Evolutionary conservation across 331 rosid genomes (phyloP).

Genomic region (Cydonia oblonga): DNA sequence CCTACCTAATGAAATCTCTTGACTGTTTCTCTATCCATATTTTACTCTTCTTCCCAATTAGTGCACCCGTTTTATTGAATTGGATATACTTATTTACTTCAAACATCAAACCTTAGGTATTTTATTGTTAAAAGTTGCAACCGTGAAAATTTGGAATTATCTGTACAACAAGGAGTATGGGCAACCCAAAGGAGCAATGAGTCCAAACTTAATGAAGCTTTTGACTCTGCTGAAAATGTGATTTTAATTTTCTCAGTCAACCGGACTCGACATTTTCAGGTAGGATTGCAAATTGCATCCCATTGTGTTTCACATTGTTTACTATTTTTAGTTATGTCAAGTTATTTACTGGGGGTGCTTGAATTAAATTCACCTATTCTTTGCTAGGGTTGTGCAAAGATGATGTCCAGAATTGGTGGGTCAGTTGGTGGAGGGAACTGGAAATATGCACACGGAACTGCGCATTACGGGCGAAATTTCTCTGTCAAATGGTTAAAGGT

Average conservation of each 20-base stretch:
- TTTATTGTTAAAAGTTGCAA: conserved; percentile 99
- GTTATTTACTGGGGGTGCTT: neutral
- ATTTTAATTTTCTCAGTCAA: conserved; percentile 95
- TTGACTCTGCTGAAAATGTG: conserved; percentile 90
- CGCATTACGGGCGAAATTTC: conserved; percentile 95
- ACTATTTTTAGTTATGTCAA: neutral
- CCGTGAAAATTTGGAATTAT: conserved; percentile 97
- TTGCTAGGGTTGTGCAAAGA: conserved; percentile 97
- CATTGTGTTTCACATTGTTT: conserved; percentile 2
- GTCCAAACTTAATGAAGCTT: conserved; percentile 95
- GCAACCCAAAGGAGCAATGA: conserved; percentile 99
- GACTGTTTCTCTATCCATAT: neutral
- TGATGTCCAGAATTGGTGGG: conserved; percentile 97
- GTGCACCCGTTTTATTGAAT: neutral
- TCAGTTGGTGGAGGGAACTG: conserved; percentile 96
- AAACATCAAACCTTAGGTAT: conserved; percentile 61
- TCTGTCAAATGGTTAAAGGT: conserved; percentile 96
- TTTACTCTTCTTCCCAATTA: neutral
- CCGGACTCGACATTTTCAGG: conserved; percentile 99
- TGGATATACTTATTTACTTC: conserved; percentile 36
- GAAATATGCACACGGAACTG: conserved; percentile 99
- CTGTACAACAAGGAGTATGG: conserved; percentile 99
- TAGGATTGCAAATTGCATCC: conserved; percentile 23
- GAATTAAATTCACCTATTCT: conserved; percentile 14
- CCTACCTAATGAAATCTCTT: neutral